Conservation (phyloP, 805 yeast genomes). For the Yamadazyma nakazawae region DNA sequence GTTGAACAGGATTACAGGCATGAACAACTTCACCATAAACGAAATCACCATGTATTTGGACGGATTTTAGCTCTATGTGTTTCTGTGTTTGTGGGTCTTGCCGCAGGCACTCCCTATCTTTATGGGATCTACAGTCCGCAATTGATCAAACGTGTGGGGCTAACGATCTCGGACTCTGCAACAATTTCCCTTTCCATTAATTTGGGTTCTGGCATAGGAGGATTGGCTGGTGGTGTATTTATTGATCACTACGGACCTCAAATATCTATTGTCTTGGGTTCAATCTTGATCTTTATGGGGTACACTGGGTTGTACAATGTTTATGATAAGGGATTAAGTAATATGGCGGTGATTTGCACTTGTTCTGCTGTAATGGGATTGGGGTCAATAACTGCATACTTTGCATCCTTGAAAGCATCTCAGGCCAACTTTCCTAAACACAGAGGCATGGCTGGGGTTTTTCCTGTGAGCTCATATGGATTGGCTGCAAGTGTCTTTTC, state of each 20-base stretch:
- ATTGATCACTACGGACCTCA: slow-evolving; percentile 63
- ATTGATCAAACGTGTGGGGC: slow-evolving; percentile 51
- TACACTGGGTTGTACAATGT: slow-evolving; percentile 49
- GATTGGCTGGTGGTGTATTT: slow-evolving; percentile 65
- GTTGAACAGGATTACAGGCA: neutral
- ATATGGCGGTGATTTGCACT: slow-evolving; percentile 40
- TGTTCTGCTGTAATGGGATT: slow-evolving; percentile 55
- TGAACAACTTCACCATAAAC: neutral
- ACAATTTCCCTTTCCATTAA: slow-evolving; percentile 59
- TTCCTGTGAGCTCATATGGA: slow-evolving; percentile 69
- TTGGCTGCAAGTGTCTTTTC: slow-evolving; percentile 67
- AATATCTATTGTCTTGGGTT: slow-evolving; percentile 51
- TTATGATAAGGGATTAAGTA: slow-evolving; percentile 39
- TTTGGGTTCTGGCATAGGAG: slow-evolving; percentile 66
- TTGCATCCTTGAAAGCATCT: slow-evolving; percentile 54
- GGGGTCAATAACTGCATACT: slow-evolving; percentile 63
- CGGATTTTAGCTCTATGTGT: slow-evolving; percentile 20
- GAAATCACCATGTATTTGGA: neutral
- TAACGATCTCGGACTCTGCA: slow-evolving; percentile 61
- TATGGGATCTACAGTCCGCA: slow-evolving; percentile 79
- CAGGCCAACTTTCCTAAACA: slow-evolving; percentile 67
- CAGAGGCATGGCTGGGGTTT: slow-evolving; percentile 67
- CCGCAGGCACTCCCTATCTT: slow-evolving; percentile 72
- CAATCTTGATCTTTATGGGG: slow-evolving; percentile 51
- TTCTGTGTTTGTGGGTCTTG: slow-evolving; percentile 52